Evolutionary conservation across 257 asterid species (phyloP).

Genomic region (Rubia yunnanensis): DNA sequence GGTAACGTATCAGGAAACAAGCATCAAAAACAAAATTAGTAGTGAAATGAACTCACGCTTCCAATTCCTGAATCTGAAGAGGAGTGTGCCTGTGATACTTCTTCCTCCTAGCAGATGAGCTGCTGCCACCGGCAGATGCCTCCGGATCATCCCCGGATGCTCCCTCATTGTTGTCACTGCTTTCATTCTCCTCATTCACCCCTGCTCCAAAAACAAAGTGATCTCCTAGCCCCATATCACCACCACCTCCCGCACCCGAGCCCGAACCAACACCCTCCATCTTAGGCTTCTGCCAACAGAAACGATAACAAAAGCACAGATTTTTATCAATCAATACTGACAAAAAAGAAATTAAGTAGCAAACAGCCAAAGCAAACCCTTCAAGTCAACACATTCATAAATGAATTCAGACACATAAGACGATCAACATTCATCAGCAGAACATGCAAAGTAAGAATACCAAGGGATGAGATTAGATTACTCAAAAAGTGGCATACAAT

Average conservation of each 20-base stretch:
- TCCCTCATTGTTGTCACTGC: constrained; percentile 59
- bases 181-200: constrained; percentile 44
- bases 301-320: neutral
- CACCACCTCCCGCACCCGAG: neutral
- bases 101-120: constrained; percentile 32
- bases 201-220: constrained; percentile 27
- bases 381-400: neutral
- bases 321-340: constrained; percentile 1
- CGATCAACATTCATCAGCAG: neutral
- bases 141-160: constrained; percentile 63
- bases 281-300: constrained; percentile 44
- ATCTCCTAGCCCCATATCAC: constrained; percentile 45
- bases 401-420: neutral
- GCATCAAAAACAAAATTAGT: neutral
- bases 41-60: constrained; percentile 32
- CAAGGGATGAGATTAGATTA: constrained; percentile 3
- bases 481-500: constrained; percentile 31
- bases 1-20: neutral
- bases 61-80: constrained; percentile 79
- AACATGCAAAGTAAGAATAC: neutral
- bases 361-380: neutral
- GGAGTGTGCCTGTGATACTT: constrained; percentile 64
- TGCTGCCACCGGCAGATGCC: constrained; percentile 25
- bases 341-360: neutral
- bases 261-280: constrained; percentile 43